Evolutionary conservation across 169 alveolate species (phyloP).

Genomic region (Sarcocystis neurona): DNA sequence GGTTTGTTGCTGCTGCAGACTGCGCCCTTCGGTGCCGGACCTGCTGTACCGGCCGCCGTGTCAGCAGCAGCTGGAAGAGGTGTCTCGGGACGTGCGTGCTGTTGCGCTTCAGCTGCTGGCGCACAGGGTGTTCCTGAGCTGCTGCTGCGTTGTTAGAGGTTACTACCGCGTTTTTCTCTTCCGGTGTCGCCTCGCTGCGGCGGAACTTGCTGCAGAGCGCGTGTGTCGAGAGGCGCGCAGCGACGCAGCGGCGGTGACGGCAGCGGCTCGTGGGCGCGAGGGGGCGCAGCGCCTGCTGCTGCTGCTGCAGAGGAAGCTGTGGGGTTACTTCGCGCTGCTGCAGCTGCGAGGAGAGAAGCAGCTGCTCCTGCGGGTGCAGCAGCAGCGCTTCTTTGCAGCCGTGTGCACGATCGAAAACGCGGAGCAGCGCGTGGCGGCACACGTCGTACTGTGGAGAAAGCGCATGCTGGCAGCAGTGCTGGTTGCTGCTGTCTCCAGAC

Average conservation of each 20-base stretch:
- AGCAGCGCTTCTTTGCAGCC: not conserved
- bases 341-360: not conserved
- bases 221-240: not conserved
- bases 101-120: constrained; percentile 24
- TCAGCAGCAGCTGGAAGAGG: constrained; percentile 51
- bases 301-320: constrained; percentile 7
- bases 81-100: constrained; percentile 42
- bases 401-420: not conserved
- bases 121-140: not conserved
- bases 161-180: constrained; percentile 28
- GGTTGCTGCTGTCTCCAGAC: not conserved
- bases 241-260: not conserved
- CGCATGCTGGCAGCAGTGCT: not conserved
- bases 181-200: constrained; percentile 10
- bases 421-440: constrained; percentile 1
- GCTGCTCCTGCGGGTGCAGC: not conserved
- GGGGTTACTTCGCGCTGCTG: not conserved
- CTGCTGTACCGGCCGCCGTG: constrained; percentile 58
- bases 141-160: not conserved
- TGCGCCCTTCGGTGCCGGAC: constrained; percentile 61
- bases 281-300: not conserved
- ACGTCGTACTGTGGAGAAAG: not conserved
- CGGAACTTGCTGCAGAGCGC: not conserved
- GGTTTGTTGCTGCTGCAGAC: too few species aligned
- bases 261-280: not conserved